Conservation (phyloP, 306 rosid genomes). For the Herpetospermum pedunculosum region DNA sequence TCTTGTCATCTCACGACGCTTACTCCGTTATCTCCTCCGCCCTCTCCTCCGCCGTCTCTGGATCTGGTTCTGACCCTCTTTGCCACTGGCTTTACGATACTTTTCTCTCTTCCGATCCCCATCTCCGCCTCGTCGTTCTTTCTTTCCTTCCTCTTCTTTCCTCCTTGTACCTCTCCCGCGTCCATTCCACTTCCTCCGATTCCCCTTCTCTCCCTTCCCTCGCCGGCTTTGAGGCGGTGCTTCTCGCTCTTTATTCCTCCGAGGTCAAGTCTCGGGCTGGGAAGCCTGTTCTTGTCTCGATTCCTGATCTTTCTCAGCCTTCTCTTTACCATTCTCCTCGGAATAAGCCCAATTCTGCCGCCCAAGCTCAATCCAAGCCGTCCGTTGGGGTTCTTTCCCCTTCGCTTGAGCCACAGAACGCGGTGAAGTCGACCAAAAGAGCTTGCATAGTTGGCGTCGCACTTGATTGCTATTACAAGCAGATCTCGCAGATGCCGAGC, state of each 20-base stretch:
- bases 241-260: constrained; percentile 70
- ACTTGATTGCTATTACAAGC: constrained; percentile 67
- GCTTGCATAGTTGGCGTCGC: constrained; percentile 73
- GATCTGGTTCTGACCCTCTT: constrained; percentile 79
- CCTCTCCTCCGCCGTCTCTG: constrained; percentile 37
- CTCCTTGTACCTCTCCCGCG: constrained; percentile 66
- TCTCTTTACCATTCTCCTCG: constrained; percentile 72
- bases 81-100: constrained; percentile 98
- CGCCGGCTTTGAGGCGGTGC: constrained; percentile 90
- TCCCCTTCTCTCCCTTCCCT: constrained; percentile 51
- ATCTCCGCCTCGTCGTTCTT: constrained; percentile 74
- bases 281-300: constrained; percentile 56
- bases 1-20: constrained; percentile 59
- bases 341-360: constrained; percentile 9
- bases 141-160: constrained; percentile 84
- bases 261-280: constrained; percentile 74
- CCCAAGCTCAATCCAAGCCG: constrained; percentile 13
- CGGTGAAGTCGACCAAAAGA: constrained; percentile 82
- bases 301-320: constrained; percentile 86
- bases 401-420: constrained; percentile 67
- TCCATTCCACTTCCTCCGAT: constrained; percentile 45
- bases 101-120: constrained; percentile 75
- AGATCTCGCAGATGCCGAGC: constrained; percentile 92
- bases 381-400: constrained; percentile 57
- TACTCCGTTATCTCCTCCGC: constrained; percentile 43